These are phyloP conservation scores for Blastobotrys niveus DNA, from an alignment of 1,139 yeast genomes.

Conservation along the genomic window DNA sequence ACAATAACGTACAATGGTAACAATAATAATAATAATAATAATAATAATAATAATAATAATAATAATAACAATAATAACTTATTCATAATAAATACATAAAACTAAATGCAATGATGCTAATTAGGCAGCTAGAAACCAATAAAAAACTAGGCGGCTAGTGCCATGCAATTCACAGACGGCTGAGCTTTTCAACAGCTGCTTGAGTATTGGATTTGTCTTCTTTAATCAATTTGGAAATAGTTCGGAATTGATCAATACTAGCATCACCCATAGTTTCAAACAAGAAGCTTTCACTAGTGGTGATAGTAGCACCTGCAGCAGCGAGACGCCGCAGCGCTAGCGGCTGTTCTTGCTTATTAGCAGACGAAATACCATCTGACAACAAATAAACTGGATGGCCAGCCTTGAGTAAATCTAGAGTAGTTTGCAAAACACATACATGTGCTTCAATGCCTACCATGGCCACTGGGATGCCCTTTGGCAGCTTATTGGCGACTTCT, in stretches of 20 bases:
- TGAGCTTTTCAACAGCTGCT: conserved; percentile 19
- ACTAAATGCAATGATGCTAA: too few relatives aligned
- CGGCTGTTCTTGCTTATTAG: conserved; percentile 26
- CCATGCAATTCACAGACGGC: conserved; percentile 10
- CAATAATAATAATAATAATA: too few relatives aligned
- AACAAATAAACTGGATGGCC: conserved; percentile 29
- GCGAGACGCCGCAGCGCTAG: conserved; percentile 26
- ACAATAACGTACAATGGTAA: not conserved
- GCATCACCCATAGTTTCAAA: conserved; percentile 39
- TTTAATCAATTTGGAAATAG: conserved; percentile 23
- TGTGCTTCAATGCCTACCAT: conserved; percentile 30
- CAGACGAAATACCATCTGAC: conserved; percentile 27
- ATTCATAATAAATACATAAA: not conserved
- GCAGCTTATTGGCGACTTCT: conserved; percentile 21
- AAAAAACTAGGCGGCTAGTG: too few relatives aligned
- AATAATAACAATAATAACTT: not conserved
- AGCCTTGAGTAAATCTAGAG: conserved; percentile 23
- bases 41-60: too few relatives aligned
- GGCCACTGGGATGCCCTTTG: conserved; percentile 23
- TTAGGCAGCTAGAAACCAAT: too few relatives aligned
- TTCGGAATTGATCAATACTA: conserved; percentile 19
- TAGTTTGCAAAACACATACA: conserved; percentile 29
- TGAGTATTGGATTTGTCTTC: conserved; percentile 17
- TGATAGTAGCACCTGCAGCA: conserved; percentile 27
- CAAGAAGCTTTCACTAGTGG: conserved; percentile 37